Percentiles rank a stretch among this genome's conserved stretches.
Conservation (phyloP, 2,329 filamentous ascomycete genomes). For the Xylaria sp. region DNA sequence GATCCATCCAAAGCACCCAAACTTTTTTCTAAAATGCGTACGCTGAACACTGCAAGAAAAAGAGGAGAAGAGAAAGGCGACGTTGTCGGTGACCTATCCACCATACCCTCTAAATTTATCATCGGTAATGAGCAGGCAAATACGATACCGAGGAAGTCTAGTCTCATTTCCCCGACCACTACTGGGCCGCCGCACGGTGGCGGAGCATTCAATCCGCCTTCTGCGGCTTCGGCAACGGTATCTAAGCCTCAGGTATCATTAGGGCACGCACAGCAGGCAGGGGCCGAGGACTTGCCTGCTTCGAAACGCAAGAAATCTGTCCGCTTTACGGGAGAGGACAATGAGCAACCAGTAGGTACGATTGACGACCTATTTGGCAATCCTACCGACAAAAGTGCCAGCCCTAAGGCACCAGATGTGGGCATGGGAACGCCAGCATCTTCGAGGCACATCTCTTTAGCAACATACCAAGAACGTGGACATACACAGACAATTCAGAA, state of each 20-base stretch:
- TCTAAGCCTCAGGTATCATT: conserved; percentile 13
- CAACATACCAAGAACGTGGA: conserved; percentile 35
- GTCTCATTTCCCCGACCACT: conserved; percentile 5
- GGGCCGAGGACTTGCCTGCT: not conserved
- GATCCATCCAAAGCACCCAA: conserved; percentile 50
- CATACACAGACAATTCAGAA: conserved; percentile 36
- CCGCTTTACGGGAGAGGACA: conserved; percentile 41
- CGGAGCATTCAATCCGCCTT: not conserved
- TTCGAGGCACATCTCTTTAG: conserved; percentile 32
- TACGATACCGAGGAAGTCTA: conserved; percentile 12
- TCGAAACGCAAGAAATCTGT: conserved; percentile 47
- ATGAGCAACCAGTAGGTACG: conserved; percentile 29
- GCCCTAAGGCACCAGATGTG: not conserved
- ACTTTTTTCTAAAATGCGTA: conserved; percentile 47
- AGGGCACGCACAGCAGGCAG: not conserved
- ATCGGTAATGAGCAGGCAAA: conserved; percentile 31
- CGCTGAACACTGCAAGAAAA: conserved; percentile 49
- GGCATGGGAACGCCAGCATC: not conserved
- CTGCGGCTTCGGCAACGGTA: not conserved
- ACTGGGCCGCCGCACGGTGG: not conserved
- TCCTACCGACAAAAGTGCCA: not conserved
- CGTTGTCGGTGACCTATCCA: conserved; percentile 44
- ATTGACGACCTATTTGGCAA: conserved; percentile 20
- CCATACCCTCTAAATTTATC: conserved; percentile 40
- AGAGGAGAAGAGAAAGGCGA: conserved; percentile 53